These are phyloP conservation scores for Pythium chondricola DNA, from an alignment of 352 stramenopile genomes.

Conservation along the genomic window DNA sequence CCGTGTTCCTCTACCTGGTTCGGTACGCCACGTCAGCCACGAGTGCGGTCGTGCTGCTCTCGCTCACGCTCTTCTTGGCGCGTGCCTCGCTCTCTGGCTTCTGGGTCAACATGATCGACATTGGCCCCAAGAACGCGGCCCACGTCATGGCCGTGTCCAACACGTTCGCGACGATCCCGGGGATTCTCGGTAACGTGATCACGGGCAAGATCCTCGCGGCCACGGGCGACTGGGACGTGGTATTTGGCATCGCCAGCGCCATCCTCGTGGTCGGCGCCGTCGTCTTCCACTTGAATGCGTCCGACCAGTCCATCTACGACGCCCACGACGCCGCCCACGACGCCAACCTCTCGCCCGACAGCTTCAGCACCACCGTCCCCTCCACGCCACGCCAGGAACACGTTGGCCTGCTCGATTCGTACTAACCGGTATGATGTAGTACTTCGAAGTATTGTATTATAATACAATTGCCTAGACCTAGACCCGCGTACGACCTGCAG, in stretches of 20 bases:
- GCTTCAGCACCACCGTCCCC: constrained; percentile 21
- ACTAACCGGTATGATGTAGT: constrained; percentile 8
- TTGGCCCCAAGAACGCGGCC: constrained; percentile 67
- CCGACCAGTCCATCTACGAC: constrained; percentile 71
- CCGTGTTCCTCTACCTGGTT: constrained; percentile 62
- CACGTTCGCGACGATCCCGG: constrained; percentile 77
- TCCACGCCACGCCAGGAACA: constrained; percentile 41
- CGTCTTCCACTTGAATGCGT: constrained; percentile 75
- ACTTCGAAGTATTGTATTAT: not conserved
- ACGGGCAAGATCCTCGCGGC: constrained; percentile 72
- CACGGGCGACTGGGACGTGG: constrained; percentile 72
- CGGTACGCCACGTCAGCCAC: constrained; percentile 52
- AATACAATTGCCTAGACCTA: not conserved
- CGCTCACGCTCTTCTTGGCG: constrained; percentile 68
- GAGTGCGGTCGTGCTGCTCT: constrained; percentile 59
- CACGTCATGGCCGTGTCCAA: constrained; percentile 87
- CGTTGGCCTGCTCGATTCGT: constrained; percentile 37
- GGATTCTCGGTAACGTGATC: constrained; percentile 81
- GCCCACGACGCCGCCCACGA: not conserved
- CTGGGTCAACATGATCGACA: constrained; percentile 90
- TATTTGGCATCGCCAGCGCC: constrained; percentile 71
- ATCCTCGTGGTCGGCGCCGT: constrained; percentile 63
- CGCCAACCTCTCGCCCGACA: constrained; percentile 17
- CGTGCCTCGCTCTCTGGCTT: constrained; percentile 73
- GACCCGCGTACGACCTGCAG: constrained; percentile 22